Evolutionary conservation across 768 basidiomycete species (phyloP), one percentile per base, ranked within the genome.

Genomic region (Serendipita sp.): DNA sequence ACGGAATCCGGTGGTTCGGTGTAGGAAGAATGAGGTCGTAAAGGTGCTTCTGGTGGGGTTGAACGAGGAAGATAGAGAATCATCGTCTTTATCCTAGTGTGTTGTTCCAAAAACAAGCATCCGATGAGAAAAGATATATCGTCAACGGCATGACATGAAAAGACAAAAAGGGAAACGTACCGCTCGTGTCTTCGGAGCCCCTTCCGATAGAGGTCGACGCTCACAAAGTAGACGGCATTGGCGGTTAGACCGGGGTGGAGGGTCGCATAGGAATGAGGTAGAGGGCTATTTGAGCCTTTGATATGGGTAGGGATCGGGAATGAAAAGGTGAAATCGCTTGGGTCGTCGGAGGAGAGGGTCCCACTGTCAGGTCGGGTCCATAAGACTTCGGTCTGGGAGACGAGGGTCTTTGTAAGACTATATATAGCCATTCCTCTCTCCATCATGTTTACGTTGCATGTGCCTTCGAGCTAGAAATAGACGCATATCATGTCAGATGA

Each of bases 221-320:
- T 74, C 42, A 78, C 33, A 31, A 64, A 63, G 65, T 78, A 79
- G 17, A 68, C 65, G 22, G 78, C 70, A 53, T 77, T 68, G 17
- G 63, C 64, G 28, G 67, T 66, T 5, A 69, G 68, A 53, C 69
- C 72, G 45, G 66, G 70, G 42, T 68, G 73, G 61, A 67, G 72
- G 30, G 63, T 70, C 62, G 68, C 71, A 65, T 65, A 75, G 2
- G 77, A 75, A 9, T 78, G 77, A 2, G 78, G 78, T 3, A 76
- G 72, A 17, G 66, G 66, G 20, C 67, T 67, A 9, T 41, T 66
- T 24, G 66, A 66, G 17, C 71, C 72, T 26, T 69, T 67, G 42
- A 73, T 68, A 63, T 72, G 69, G 7, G 69, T 65, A 7, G 78
- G 78, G 65, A 78, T 73, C 9, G 72, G 68, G 16, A 79, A 69